These are phyloP conservation scores for Elaeis oleifera DNA, from an alignment of 202 grass and related monocot species.

Conservation along the genomic window DNA sequence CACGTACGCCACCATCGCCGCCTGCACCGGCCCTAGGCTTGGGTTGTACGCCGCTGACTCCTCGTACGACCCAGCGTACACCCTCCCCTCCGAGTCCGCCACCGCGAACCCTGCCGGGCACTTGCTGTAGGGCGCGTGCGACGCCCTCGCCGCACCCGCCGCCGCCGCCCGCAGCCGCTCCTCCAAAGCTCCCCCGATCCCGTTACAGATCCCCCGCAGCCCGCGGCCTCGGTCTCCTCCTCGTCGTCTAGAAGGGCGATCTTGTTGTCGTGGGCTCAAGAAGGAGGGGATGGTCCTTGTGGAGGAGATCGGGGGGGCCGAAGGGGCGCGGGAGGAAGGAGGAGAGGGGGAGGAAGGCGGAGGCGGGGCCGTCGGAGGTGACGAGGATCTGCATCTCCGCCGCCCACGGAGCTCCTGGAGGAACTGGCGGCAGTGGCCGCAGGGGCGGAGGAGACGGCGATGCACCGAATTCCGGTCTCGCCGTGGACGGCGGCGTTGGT, in stretches of 20 bases:
- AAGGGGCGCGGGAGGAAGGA: constrained; percentile 73
- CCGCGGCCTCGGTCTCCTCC: constrained; percentile 16
- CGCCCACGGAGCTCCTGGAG: constrained; percentile 89
- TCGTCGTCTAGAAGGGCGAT: constrained; percentile 5
- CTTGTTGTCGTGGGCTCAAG: constrained; percentile 69
- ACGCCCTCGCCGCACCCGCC: constrained; percentile 47
- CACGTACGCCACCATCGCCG: constrained; percentile 61
- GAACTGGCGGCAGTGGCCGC: constrained; percentile 99
- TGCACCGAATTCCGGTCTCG: constrained; percentile 49
- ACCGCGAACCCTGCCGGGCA: constrained; percentile 83
- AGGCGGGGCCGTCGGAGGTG: constrained; percentile 50
- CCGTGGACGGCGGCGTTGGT: constrained; percentile 70
- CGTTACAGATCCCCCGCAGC: constrained; percentile 10
- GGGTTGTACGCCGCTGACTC: constrained; percentile 94
- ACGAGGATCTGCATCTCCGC: constrained; percentile 65
- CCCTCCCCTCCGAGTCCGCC: constrained; percentile 47
- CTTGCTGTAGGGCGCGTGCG: constrained; percentile 75
- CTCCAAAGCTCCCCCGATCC: constrained; percentile 6
- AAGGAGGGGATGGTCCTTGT: constrained; percentile 52
- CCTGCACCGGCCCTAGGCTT: constrained; percentile 72
- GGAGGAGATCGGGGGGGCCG: constrained; percentile 71
- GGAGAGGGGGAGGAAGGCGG: constrained; percentile 59
- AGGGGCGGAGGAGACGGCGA: constrained; percentile 95
- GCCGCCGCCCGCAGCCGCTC: constrained; percentile 48
- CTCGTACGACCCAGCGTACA: constrained; percentile 59